A percentile compares a stretch with the other conserved stretches of the same genome.
These are phyloP conservation scores for Lipomyces chichibuensis DNA, from an alignment of 805 yeast genomes.

Conservation along the genomic window DNA sequence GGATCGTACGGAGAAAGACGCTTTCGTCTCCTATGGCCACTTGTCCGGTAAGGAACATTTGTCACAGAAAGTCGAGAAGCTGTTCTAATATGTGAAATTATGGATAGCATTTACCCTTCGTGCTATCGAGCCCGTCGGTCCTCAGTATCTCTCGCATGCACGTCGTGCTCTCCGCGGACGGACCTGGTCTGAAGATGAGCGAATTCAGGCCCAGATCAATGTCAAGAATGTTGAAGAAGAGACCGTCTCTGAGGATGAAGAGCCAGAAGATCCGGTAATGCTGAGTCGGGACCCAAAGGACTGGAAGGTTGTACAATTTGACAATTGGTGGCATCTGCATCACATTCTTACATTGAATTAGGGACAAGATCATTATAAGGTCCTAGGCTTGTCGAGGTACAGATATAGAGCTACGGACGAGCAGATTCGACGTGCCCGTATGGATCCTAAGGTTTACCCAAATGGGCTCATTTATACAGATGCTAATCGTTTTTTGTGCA, in stretches of 20 bases:
- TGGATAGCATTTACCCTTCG: constrained; percentile 47
- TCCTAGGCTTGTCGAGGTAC: constrained; percentile 87
- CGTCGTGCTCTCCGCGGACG: constrained; percentile 94
- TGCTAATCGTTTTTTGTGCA: constrained; percentile 1
- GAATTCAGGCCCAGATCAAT: constrained; percentile 86
- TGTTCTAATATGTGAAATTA: background rate
- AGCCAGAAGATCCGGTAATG: constrained; percentile 73
- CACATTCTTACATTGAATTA: background rate
- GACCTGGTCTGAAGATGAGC: constrained; percentile 97
- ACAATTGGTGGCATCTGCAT: background rate
- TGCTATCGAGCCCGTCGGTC: constrained; percentile 95
- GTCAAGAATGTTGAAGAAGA: constrained; percentile 69
- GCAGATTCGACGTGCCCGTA: constrained; percentile 90
- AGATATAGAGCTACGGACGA: constrained; percentile 90
- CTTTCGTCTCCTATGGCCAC: constrained; percentile 14
- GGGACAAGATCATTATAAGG: constrained; percentile 91
- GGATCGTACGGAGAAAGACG: constrained; percentile 14
- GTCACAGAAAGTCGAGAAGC: background rate
- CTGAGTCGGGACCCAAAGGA: constrained; percentile 93
- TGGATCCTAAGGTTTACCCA: background rate
- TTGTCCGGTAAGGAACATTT: constrained; percentile 17
- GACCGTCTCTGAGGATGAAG: constrained; percentile 59
- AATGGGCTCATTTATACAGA: background rate
- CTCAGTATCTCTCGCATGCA: constrained; percentile 93
- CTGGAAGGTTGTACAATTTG: constrained; percentile 65